Evolutionary conservation across 2,329 filamentous ascomycete genomes (phyloP), one percentile per base, ranked within the genome.

Genomic region (Pestalotiopsis fici): DNA sequence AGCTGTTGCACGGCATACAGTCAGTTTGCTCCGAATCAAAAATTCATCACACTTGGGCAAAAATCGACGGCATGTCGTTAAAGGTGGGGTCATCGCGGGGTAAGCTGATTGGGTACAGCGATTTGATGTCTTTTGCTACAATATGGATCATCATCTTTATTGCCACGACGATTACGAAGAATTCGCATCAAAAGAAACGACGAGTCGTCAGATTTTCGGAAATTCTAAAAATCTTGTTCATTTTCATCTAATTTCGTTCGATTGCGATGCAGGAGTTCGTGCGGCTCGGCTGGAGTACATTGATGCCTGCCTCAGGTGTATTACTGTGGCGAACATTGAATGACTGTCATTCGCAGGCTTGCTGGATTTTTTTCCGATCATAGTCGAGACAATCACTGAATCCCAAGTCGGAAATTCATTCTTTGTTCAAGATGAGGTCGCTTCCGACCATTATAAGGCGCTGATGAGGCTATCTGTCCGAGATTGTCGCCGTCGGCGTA

Each of bases 51-150:
- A 9, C 21, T 25, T 27, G 9, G 43, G 28, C 63, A 43, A 64
- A 64, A 64, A 31, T 54, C 23, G 50, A 59, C 50, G 50, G 54
- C 35, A 65, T 59, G 63, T 65, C 54, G 63, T 65, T 35, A 13
- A 39, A 65, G 15, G 63, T 59, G 63, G 63, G 63, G 50, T n/a
- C 23, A 31, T 18, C 50, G 28, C 28, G 21, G 50, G 31, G 54
- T 59, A 39, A 12, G 15, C 57, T 65, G 63, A 65, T 65, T 65
- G 63, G 63, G 23, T 31, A 25, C 21, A 37, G 27, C 57, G 18
- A 37, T 35, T 37, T 21, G 11, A 31, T 60, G 28, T 12, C 28
- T 60, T 37, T 27, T 12, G 25, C 23, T 18, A 57, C 27, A 27
- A 37, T 23, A 60, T 37, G 27, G 28, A 60, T 39, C 18, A 60